A percentile compares a stretch with the other conserved stretches of the same genome.
Conservation (phyloP, 768 basidiomycete species). For the Phlegmacium glaucopus region DNA sequence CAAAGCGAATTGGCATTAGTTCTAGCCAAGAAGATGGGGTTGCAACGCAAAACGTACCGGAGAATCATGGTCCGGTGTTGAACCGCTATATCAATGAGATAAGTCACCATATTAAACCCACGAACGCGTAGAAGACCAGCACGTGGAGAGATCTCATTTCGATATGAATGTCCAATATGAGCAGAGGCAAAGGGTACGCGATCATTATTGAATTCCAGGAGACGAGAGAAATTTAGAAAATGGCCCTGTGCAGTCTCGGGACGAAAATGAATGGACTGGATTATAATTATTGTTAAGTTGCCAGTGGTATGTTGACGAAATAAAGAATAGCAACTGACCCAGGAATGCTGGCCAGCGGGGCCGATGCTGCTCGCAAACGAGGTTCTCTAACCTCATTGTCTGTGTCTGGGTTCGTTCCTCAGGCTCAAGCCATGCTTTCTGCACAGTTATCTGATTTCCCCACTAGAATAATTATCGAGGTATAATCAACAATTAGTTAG, state of each 20-base stretch:
- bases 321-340: slow-evolving; percentile 50
- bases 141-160: slow-evolving; percentile 97
- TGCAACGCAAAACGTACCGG: slow-evolving; percentile 51
- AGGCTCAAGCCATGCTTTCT: slow-evolving; percentile 77
- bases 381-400: slow-evolving; percentile 92
- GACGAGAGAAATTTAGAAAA: slow-evolving; percentile 95
- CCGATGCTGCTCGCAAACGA: slow-evolving; percentile 96
- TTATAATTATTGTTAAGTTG: slow-evolving; percentile 7
- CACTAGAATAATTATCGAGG: slow-evolving; percentile 93
- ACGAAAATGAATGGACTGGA: slow-evolving; percentile 74
- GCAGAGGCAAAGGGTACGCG: slow-evolving; percentile 96
- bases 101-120: slow-evolving; percentile 92
- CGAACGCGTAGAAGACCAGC: slow-evolving; percentile 95
- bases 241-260: slow-evolving; percentile 99
- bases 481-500: slow-evolving; percentile 28
- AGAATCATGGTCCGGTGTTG: slow-evolving; percentile 93
- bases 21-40: slow-evolving; percentile 6
- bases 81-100: slow-evolving; percentile 51
- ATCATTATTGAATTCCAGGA: slow-evolving; percentile 98
- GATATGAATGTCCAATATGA: slow-evolving; percentile 93
- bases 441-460: slow-evolving; percentile 85
- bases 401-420: slow-evolving; percentile 95
- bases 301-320: not conserved
- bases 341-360: slow-evolving; percentile 91
- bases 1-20: slow-evolving; percentile 5